phyloP scores from a whole-genome alignment of 495 filamentous ascomycete genomes.

The Aeminium ludgeri region DNA sequence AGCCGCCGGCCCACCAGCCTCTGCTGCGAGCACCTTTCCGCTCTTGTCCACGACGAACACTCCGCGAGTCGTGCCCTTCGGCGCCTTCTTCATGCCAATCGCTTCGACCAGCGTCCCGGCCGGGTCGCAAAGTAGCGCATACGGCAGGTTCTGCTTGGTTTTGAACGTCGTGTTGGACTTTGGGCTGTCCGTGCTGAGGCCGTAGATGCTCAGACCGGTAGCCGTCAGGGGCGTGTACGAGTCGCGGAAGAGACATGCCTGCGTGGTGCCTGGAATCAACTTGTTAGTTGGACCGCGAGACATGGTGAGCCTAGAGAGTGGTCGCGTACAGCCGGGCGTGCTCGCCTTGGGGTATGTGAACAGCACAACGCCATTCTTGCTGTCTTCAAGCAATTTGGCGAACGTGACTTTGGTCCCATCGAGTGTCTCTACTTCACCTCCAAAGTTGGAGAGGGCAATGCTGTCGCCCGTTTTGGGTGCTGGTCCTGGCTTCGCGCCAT shows the following conservation, averaged over 20 bases:
- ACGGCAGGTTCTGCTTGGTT: conserved; percentile 74
- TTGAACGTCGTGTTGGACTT: conserved; percentile 86
- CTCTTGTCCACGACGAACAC: conserved; percentile 73
- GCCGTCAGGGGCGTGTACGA: conserved; percentile 54
- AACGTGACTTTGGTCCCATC: conserved; percentile 65
- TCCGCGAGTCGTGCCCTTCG: conserved; percentile 53
- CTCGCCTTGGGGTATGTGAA: conserved; percentile 95
- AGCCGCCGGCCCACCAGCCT: conserved; percentile 40
- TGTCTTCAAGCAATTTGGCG: conserved; percentile 58
- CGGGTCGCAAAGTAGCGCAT: conserved; percentile 74
- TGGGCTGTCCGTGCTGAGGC: conserved; percentile 69
- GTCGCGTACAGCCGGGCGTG: conserved; percentile 77
- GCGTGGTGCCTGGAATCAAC: conserved; percentile 52
- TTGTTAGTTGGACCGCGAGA: background rate
- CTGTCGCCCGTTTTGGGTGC: conserved; percentile 33
- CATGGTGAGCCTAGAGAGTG: background rate
- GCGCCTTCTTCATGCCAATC: conserved; percentile 25
- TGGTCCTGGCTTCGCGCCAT: conserved; percentile 1
- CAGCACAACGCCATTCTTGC: conserved; percentile 70
- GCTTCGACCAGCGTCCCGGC: conserved; percentile 38
- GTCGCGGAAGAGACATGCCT: conserved; percentile 89
- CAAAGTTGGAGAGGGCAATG: conserved; percentile 54
- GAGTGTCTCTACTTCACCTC: conserved; percentile 69
- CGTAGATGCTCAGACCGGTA: conserved; percentile 72
- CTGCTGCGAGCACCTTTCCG: conserved; percentile 41